Evolutionary conservation across 2,329 filamentous ascomycete species (phyloP), one percentile per base, ranked within the genome.

Genomic region (Curvularia sp.): DNA sequence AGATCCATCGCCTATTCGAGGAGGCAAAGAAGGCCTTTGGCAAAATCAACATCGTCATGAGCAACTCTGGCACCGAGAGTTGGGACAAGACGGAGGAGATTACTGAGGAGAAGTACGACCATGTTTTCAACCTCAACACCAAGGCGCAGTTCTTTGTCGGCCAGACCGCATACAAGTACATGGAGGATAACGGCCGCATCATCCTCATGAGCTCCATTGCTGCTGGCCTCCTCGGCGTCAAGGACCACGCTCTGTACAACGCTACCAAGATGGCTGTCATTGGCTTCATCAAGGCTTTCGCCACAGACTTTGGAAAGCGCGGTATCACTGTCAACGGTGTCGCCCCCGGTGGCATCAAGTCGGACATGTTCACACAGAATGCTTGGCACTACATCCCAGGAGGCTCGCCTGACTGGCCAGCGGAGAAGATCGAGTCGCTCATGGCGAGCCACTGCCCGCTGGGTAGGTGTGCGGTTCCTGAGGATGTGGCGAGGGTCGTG

Each of bases 81-180:
- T 90, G 89, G 81, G 86, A 88, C 62, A 86, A 88, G 76, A 84
- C 88, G 59, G 85, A 88, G 79, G 86, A 89, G 67, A 87, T 90
- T 58, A 82, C 86, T 4, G 85, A 88, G 74, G 88, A 90, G 79
- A 88, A 89, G 77, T 90, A 86, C 73, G 88, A 91, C 75, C 86
- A 88, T 61, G 87, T 90, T 64, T 89, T 90, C 81, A 82, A 81
- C 79, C 78, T 90, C 74, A 90, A 90, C 78, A 84, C 88, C 6
- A 81, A 87, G 8, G 88, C 87, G 47, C 88, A 92, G 78, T 92
- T 92, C 82, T 92, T 92, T 76, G 89, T 92, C 52, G 89, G 89
- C 20, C 88, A 91, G 79, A 87, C 90, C 57, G 90, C 86, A 6
- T 89, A 89, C 77, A 88, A 88, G 79, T 81, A 91, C 78, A 84